Evolutionary conservation across 768 basidiomycete species (phyloP).

Genomic region (Calocybe gangraenosa): DNA sequence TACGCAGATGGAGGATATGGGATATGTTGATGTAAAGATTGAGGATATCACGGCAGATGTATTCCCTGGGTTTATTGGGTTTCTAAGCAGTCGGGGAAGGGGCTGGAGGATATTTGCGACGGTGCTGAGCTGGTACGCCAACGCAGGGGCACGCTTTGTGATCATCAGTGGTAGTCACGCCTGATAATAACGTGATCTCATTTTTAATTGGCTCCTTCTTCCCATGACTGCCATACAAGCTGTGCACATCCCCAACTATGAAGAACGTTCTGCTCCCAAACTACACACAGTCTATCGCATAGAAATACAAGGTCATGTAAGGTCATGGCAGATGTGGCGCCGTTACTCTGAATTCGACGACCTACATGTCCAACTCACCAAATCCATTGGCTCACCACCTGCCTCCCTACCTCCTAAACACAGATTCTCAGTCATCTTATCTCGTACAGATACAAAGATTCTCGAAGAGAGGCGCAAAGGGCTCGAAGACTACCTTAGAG

Average conservation of each 20-base stretch:
- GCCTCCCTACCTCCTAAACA: constrained; percentile 83
- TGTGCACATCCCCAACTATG: constrained; percentile 63
- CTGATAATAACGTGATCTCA: neutral
- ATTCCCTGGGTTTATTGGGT: constrained; percentile 52
- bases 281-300: constrained; percentile 81
- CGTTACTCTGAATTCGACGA: constrained; percentile 95
- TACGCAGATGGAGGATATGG: constrained; percentile 38
- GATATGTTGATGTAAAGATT: constrained; percentile 48
- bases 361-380: constrained; percentile 76
- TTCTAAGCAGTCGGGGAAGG: constrained; percentile 39
- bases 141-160: constrained; percentile 44
- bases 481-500: constrained; percentile 82
- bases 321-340: constrained; percentile 91
- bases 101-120: constrained; percentile 41
- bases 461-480: constrained; percentile 75
- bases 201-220: no score
- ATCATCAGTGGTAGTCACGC: constrained; percentile 33
- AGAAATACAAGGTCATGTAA: constrained; percentile 81
- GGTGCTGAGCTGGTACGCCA: constrained; percentile 31
- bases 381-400: constrained; percentile 76
- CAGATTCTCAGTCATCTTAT: constrained; percentile 61
- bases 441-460: constrained; percentile 52
- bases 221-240: constrained; percentile 75
- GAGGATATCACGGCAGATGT: constrained; percentile 56
- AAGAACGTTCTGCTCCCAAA: constrained; percentile 67